Evolutionary conservation across 257 asterid genomes (phyloP).

Genomic region (Primulina huaijiensis): DNA sequence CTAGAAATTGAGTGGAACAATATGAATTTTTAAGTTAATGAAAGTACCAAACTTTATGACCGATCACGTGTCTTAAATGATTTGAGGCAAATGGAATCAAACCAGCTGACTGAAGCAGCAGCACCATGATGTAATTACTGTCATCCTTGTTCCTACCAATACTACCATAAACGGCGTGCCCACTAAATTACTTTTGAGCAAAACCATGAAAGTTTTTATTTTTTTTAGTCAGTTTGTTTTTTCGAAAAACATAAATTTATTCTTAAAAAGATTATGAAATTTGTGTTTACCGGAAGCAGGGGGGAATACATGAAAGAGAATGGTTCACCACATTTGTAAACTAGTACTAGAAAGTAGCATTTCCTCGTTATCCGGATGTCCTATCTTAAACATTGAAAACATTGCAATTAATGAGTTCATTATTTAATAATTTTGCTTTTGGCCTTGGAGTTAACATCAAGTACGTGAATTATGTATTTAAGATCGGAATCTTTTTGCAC

Average conservation of each 20-base stretch:
- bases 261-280: slow-evolving; percentile 11
- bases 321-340: not conserved
- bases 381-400: slow-evolving; percentile 31
- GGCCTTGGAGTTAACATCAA: slow-evolving; percentile 18
- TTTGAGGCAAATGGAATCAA: slow-evolving; percentile 44
- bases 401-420: slow-evolving; percentile 36
- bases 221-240: slow-evolving; percentile 1
- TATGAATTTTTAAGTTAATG: slow-evolving; percentile 23
- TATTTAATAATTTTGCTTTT: slow-evolving; percentile 23
- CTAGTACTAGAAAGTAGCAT: slow-evolving; percentile 19
- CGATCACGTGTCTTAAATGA: slow-evolving; percentile 30
- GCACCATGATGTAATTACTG: slow-evolving; percentile 44
- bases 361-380: slow-evolving; percentile 49
- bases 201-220: slow-evolving; percentile 10
- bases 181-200: slow-evolving; percentile 21
- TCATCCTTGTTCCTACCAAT: slow-evolving; percentile 41
- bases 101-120: slow-evolving; percentile 33
- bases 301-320: not conserved
- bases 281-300: not conserved
- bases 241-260: not conserved
- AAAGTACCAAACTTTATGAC: slow-evolving; percentile 36
- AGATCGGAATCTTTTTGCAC: not conserved
- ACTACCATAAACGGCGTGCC: slow-evolving; percentile 36
- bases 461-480: slow-evolving; percentile 24
- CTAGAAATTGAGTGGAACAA: slow-evolving; percentile 3